Conservation (phyloP, 2,329 filamentous ascomycete species). For the Drechslera avenae region DNA sequence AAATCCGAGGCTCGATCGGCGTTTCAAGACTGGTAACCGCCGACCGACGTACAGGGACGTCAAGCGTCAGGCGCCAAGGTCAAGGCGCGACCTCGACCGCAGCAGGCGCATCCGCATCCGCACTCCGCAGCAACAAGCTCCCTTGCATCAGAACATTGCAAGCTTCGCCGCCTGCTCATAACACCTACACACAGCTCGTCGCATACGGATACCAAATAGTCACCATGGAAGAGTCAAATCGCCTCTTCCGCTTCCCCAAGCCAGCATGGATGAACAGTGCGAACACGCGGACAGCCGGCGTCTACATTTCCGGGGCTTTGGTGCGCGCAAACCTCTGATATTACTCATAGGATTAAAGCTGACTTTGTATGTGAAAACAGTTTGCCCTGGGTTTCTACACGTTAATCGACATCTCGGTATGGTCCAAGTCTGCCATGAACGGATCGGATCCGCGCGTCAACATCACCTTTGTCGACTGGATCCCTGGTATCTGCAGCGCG, state of each 20-base stretch:
- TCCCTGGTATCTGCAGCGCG: constrained; percentile 71
- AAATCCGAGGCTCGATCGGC: constrained; percentile 16
- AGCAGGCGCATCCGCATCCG: constrained; percentile 26
- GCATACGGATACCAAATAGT: constrained; percentile 1
- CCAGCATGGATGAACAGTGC: constrained; percentile 71
- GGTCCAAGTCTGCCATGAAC: constrained; percentile 66
- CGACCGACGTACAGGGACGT: constrained; percentile 13
- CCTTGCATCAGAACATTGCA: constrained; percentile 18
- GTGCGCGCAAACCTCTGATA: no score
- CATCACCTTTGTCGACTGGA: constrained; percentile 74
- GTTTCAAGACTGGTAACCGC: constrained; percentile 6
- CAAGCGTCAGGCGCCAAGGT: constrained; percentile 23
- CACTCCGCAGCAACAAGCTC: constrained; percentile 15
- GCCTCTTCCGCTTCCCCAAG: constrained; percentile 70
- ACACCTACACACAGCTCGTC: constrained; percentile 3
- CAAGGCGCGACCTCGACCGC: constrained; percentile 34
- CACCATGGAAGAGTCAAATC: constrained; percentile 55
- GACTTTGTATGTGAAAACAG: constrained; percentile 47
- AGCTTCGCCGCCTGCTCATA: constrained; percentile 11
- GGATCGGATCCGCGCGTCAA: constrained; percentile 61
- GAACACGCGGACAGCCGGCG: constrained; percentile 66
- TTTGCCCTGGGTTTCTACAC: constrained; percentile 73
- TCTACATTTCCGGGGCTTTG: constrained; percentile 69
- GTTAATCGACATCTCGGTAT: constrained; percentile 69
- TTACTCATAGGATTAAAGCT: no score